Evolutionary conservation across 176 grass and related monocot genomes (phyloP), one percentile per base, ranked within the genome.

Genomic region (Dendrocalamus sinicus): DNA sequence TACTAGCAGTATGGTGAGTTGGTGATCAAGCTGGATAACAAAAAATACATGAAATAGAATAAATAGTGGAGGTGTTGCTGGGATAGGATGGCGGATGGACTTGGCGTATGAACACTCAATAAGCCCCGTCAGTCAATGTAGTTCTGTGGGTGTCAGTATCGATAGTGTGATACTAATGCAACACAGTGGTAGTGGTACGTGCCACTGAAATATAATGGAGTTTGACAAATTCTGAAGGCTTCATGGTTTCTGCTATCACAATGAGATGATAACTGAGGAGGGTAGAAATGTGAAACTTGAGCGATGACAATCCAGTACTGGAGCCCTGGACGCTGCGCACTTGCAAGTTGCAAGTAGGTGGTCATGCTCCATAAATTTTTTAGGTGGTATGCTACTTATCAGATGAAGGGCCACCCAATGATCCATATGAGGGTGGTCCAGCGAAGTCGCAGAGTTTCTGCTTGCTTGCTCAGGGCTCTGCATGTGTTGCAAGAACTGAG

Each of bases 381-480:
- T 70, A 59, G 67, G 67, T 44, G n/a, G 50, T 59, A 72, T 82
- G 65, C 50, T 44, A 22, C 32, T 70, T 72, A 82, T 65, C 40
- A 50, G n/a, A 19, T 23, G 19, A 1, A 57, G 35, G 30, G 12
- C 35, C 65, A 69, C 10, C 46, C 9, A 23, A 53, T 81, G 78
- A 67, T 80, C 53, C 62, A 68, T 64, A 14, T 11, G 79, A 20
- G 1, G 47, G n/a, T 59, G 51, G 80, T 32, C 80, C 67, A 12
- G 55, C 44, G 39, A 44, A 14, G 57, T 39, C n/a, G 54, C 54
- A 62, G 11, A 22, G 35, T 41, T 6, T 19, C 20, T 64, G 41
- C 15, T 78, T 16, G 37, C 68, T 5, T 6, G 60, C 6, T 62
- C 11, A 59, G 9, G 55, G 59, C 60, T 26, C 60, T 12, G 22